Percentiles rank a stretch among this genome's conserved stretches.
Conservation (phyloP, 2,329 filamentous ascomycete species). For the Clonostachys rhizophaga region DNA sequence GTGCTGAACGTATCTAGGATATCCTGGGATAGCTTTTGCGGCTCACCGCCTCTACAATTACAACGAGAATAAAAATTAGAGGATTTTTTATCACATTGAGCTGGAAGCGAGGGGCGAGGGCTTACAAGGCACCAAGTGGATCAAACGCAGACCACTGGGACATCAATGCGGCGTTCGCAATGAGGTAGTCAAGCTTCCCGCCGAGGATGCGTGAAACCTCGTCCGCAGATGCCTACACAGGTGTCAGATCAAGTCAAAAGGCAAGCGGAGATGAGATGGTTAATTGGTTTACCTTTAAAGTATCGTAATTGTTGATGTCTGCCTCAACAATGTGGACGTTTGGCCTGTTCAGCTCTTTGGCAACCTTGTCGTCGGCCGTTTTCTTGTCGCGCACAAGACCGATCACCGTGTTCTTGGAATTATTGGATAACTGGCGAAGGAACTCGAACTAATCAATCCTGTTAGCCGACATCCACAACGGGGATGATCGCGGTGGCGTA, state of each 20-base stretch:
- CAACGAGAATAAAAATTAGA: background rate
- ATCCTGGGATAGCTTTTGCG: background rate
- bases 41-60: background rate
- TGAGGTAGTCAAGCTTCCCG: constrained; percentile 47
- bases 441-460: constrained; percentile 36
- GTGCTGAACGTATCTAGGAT: constrained; percentile 20
- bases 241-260: background rate
- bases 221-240: background rate
- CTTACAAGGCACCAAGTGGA: constrained; percentile 1
- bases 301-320: constrained; percentile 32
- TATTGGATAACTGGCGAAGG: constrained; percentile 35
- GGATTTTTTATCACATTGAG: background rate
- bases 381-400: constrained; percentile 42
- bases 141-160: background rate
- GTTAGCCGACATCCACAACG: too few species aligned
- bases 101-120: background rate
- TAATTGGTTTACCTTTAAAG: constrained; percentile 23
- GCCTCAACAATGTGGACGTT: constrained; percentile 42
- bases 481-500: constrained; percentile 1
- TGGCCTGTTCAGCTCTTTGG: constrained; percentile 25
- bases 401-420: constrained; percentile 35
- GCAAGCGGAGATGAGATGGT: background rate
- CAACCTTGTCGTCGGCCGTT: constrained; percentile 34
- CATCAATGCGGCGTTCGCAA: constrained; percentile 59
- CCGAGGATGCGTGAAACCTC: constrained; percentile 15